phyloP scores from a whole-genome alignment of 306 rosid species.

The Pyrus betulifolia region DNA sequence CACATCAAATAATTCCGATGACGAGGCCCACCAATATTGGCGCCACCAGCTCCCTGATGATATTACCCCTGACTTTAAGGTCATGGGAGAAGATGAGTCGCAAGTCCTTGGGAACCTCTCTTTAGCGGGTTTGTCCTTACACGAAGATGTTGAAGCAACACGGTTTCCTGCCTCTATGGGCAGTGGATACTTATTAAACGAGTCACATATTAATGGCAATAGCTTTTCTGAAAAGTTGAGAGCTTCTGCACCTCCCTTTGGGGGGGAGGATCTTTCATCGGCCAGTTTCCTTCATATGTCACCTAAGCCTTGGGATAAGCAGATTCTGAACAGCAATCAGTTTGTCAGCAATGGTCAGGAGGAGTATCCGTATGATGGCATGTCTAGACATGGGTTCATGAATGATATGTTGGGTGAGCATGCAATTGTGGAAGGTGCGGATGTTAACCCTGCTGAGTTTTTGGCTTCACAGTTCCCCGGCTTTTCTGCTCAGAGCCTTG shows the following conservation, averaged over 20 bases:
- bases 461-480: slow-evolving; percentile 87
- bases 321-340: slow-evolving; percentile 40
- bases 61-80: slow-evolving; percentile 92
- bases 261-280: slow-evolving; percentile 61
- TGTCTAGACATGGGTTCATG: slow-evolving; percentile 53
- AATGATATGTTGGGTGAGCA: slow-evolving; percentile 59
- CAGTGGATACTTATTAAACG: slow-evolving; percentile 52
- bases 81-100: slow-evolving; percentile 70
- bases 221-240: slow-evolving; percentile 53
- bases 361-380: slow-evolving; percentile 45
- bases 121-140: slow-evolving; percentile 61
- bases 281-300: slow-evolving; percentile 44
- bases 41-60: slow-evolving; percentile 96
- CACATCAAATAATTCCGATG: slow-evolving; percentile 76
- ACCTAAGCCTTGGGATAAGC: slow-evolving; percentile 72
- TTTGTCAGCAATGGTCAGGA: slow-evolving; percentile 44
- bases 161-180: slow-evolving; percentile 49
- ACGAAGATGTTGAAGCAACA: slow-evolving; percentile 50
- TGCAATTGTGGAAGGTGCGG: slow-evolving; percentile 47
- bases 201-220: slow-evolving; percentile 50
- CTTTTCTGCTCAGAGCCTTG: slow-evolving; percentile 84
- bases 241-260: slow-evolving; percentile 49
- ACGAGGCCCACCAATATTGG: slow-evolving; percentile 90
- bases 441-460: slow-evolving; percentile 68
- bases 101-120: slow-evolving; percentile 62